Percentiles rank a stretch among this genome's conserved stretches.
These are phyloP conservation scores for Proliferodiscus dingleyae DNA, from an alignment of 2,329 filamentous ascomycete genomes.

Conservation along the genomic window DNA sequence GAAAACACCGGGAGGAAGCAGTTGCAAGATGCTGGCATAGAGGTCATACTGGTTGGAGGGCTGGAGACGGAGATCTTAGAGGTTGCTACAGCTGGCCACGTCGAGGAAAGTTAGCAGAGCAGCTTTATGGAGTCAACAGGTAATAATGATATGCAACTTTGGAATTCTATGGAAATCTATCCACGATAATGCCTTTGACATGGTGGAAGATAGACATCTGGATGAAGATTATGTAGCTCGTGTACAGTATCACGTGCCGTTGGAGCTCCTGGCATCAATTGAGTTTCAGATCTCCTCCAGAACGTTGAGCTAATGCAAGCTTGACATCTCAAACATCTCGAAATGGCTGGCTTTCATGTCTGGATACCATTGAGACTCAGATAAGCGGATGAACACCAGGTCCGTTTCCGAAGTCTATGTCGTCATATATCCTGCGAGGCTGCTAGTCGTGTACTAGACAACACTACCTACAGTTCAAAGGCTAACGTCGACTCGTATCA, in stretches of 20 bases:
- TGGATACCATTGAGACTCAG: neutral
- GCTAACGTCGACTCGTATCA: no score
- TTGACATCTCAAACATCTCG: neutral
- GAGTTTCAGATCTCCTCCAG: neutral
- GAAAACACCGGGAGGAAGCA: constrained; percentile 70
- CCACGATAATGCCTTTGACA: no score
- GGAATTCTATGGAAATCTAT: neutral
- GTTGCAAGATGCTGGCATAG: constrained; percentile 67
- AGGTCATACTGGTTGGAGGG: constrained; percentile 67
- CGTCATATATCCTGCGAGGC: constrained; percentile 10
- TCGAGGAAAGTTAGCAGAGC: neutral
- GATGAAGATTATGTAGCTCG: no score
- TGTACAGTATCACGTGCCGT: no score
- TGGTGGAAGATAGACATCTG: no score
- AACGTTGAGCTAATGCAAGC: neutral
- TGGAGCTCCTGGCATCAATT: neutral
- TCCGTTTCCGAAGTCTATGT: constrained; percentile 10
- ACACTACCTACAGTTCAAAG: no score
- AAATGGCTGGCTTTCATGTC: no score
- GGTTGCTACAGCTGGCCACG: constrained; percentile 80
- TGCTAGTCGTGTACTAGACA: neutral
- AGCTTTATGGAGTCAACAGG: no score
- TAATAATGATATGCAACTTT: neutral
- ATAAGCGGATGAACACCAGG: constrained; percentile 3
- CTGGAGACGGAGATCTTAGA: constrained; percentile 75